Evolutionary conservation across 805 yeast genomes (phyloP).

Genomic region (Candida berthetii): DNA sequence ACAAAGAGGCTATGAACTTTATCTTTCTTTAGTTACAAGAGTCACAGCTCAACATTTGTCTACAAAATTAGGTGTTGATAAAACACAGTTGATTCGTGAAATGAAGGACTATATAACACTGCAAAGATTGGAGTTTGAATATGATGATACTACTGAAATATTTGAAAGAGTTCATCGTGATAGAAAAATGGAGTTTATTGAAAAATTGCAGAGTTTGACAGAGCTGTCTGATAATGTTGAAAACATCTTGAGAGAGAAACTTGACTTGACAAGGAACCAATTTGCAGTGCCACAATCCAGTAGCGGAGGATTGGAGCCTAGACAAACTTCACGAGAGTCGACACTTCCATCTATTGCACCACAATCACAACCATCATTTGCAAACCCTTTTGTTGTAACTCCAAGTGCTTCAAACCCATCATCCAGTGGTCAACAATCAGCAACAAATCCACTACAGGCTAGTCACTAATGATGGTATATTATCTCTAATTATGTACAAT

Average conservation of each 20-base stretch:
- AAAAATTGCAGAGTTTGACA: slow-evolving; percentile 11
- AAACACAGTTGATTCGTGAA: slow-evolving; percentile 9
- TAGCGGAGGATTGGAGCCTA: too few species aligned
- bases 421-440: too few species aligned
- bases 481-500: too few species aligned
- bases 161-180: slow-evolving; percentile 8
- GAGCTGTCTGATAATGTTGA: slow-evolving; percentile 16
- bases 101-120: slow-evolving; percentile 10
- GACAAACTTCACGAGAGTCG: too few species aligned
- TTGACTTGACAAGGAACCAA: slow-evolving; percentile 1
- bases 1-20: slow-evolving; percentile 23
- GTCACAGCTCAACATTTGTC: slow-evolving; percentile 12
- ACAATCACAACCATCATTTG: too few species aligned
- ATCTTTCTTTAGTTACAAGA: slow-evolving; percentile 23
- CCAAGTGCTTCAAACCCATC: too few species aligned
- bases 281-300: not conserved
- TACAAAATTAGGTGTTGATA: slow-evolving; percentile 9
- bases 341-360: too few species aligned
- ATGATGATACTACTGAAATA: slow-evolving; percentile 7
- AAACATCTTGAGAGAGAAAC: slow-evolving; percentile 3
- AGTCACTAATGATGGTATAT: too few species aligned
- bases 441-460: too few species aligned
- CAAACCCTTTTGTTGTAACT: too few species aligned
- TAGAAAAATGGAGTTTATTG: slow-evolving; percentile 8
- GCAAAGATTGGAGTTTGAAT: slow-evolving; percentile 6